These are phyloP conservation scores for Colletotrichum higginsianum DNA, from an alignment of 2,329 filamentous ascomycete species.

Conservation along the genomic window DNA sequence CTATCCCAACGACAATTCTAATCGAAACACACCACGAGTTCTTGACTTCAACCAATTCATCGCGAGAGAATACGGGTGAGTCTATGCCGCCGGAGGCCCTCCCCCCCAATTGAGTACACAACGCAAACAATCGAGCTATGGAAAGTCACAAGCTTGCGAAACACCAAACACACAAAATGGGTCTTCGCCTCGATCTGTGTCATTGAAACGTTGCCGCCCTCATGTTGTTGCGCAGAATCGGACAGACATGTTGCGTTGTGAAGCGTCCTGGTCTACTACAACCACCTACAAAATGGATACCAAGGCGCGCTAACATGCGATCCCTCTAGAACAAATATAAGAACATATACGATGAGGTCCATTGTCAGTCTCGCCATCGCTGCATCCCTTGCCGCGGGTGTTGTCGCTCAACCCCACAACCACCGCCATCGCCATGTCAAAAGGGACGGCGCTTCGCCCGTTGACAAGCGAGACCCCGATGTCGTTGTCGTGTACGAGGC, in stretches of 20 bases:
- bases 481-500: slow-evolving; percentile 69
- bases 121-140: neutral
- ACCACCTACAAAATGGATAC: neutral
- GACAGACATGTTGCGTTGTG: neutral
- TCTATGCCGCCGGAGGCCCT: neutral
- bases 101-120: neutral
- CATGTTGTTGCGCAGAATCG: neutral
- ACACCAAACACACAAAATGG: neutral
- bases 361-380: slow-evolving; percentile 65
- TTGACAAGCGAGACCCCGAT: slow-evolving; percentile 63
- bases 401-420: slow-evolving; percentile 71
- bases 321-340: slow-evolving; percentile 18
- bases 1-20: slow-evolving; percentile 14
- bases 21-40: slow-evolving; percentile 14
- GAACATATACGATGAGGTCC: slow-evolving; percentile 61
- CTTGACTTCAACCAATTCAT: slow-evolving; percentile 19
- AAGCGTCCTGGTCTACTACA: neutral
- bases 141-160: neutral
- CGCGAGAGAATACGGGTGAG: slow-evolving; percentile 33
- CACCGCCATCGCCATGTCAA: slow-evolving; percentile 73
- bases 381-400: slow-evolving; percentile 67
- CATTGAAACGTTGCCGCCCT: neutral
- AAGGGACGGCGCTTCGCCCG: slow-evolving; percentile 63
- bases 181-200: neutral
- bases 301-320: slow-evolving; percentile 25